phyloP scores from a whole-genome alignment of 495 filamentous ascomycete genomes.

The Hyaloscypha variabilis region DNA sequence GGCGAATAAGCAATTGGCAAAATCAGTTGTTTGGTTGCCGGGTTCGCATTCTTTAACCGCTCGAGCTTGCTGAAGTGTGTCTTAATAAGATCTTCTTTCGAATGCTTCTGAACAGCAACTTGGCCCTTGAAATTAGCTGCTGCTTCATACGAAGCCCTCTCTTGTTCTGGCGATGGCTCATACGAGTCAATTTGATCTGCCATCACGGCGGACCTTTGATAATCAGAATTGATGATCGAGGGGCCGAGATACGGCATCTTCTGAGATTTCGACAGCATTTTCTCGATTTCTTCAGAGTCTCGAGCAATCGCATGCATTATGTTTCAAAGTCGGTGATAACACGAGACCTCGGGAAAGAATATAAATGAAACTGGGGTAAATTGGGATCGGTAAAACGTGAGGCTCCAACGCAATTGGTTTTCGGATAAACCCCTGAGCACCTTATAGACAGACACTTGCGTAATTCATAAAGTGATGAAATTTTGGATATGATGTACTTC shows the following conservation, averaged over 20 bases:
- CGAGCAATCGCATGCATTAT: neutral
- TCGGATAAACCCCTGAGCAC: conserved; percentile 10
- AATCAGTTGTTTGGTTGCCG: conserved; percentile 6
- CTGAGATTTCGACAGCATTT: neutral
- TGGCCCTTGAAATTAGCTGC: neutral
- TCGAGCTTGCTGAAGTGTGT: conserved; percentile 8
- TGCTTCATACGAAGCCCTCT: neutral
- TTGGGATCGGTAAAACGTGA: neutral
- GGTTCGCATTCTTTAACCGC: neutral
- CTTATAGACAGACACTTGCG: neutral
- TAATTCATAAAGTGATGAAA: neutral
- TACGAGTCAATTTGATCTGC: conserved; percentile 14
- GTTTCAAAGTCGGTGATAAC: conserved; percentile 12
- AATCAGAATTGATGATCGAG: neutral
- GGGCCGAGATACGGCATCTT: neutral
- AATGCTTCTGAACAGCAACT: neutral
- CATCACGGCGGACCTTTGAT: neutral
- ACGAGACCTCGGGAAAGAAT: conserved; percentile 8
- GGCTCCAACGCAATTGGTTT: conserved; percentile 2
- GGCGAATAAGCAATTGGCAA: conserved; percentile 17
- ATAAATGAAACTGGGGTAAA: conserved; percentile 14
- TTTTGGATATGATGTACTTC: neutral
- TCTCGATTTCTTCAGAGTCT: neutral
- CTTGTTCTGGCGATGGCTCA: conserved; percentile 2
- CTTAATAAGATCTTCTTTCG: conserved; percentile 10